phyloP scores from a whole-genome alignment of 768 basidiomycete genomes.

The Neoboletus magnificus region DNA sequence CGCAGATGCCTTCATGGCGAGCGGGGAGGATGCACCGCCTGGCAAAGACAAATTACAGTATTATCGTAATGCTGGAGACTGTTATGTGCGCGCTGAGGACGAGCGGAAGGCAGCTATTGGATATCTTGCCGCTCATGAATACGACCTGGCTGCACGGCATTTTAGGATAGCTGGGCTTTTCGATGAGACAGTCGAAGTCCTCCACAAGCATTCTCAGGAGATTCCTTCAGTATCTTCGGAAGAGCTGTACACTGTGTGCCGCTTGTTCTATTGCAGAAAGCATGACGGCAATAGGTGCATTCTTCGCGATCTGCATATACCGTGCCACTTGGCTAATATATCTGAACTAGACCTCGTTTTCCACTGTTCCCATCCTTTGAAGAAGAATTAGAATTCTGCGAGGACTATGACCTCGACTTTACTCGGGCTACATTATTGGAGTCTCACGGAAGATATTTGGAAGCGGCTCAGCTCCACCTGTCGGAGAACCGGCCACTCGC shows the following conservation, averaged over 20 bases:
- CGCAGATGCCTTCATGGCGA: constrained; percentile 47
- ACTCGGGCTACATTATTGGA: constrained; percentile 46
- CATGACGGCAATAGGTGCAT: constrained; percentile 19
- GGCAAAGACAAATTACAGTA: constrained; percentile 34
- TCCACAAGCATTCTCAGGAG: constrained; percentile 32
- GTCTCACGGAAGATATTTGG: constrained; percentile 42
- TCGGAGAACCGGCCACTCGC: constrained; percentile 44
- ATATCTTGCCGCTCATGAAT: constrained; percentile 43
- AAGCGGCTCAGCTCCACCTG: constrained; percentile 53
- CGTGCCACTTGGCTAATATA: background rate
- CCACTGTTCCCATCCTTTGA: constrained; percentile 49
- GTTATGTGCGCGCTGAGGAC: constrained; percentile 41
- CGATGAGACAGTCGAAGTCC: constrained; percentile 49
- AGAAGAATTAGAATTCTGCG: constrained; percentile 48
- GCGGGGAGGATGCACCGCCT: constrained; percentile 31
- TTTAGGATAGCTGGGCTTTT: constrained; percentile 51
- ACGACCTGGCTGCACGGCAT: constrained; percentile 40
- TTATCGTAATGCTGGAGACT: constrained; percentile 29
- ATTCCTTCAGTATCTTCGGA: constrained; percentile 32
- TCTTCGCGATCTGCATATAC: background rate
- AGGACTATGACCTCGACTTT: constrained; percentile 35
- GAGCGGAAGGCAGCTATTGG: constrained; percentile 42
- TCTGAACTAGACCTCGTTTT: constrained; percentile 41
- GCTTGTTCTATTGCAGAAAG: constrained; percentile 43
- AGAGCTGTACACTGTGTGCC: constrained; percentile 43